Conservation (phyloP, 495 filamentous ascomycete genomes). For the Cercophora scortea region DNA sequence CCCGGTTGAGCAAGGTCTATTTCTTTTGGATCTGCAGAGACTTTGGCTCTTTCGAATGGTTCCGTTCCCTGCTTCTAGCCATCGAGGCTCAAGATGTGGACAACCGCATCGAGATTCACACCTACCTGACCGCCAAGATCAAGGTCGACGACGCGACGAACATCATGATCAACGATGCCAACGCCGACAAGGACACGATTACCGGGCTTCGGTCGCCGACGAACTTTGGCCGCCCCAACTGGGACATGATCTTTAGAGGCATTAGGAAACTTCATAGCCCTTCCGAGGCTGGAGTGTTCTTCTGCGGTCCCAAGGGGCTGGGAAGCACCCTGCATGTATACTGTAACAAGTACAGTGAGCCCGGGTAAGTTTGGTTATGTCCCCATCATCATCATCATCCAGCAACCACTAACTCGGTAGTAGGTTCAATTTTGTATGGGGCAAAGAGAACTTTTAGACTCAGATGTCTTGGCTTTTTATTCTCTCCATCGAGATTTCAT, state of each 20-base stretch:
- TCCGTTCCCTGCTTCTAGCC: slow-evolving; percentile 66
- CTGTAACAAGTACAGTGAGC: slow-evolving; percentile 72
- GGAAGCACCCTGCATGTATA: slow-evolving; percentile 63
- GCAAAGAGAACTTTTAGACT: slow-evolving; percentile 68
- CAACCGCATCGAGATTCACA: slow-evolving; percentile 70
- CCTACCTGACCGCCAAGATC: slow-evolving; percentile 69
- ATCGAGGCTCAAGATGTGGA: slow-evolving; percentile 80
- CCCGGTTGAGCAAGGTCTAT: slow-evolving; percentile 68
- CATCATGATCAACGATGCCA: slow-evolving; percentile 79
- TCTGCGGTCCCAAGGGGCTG: slow-evolving; percentile 67
- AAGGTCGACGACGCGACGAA: slow-evolving; percentile 72
- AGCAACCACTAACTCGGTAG: slow-evolving; percentile 1
- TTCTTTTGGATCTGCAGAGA: slow-evolving; percentile 83
- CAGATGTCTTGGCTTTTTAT: neutral
- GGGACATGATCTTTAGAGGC: slow-evolving; percentile 71
- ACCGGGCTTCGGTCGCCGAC: slow-evolving; percentile 68
- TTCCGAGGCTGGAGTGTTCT: slow-evolving; percentile 72
- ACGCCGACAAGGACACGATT: slow-evolving; percentile 69
- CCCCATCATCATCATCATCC: neutral
- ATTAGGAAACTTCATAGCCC: slow-evolving; percentile 65
- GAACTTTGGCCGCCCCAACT: slow-evolving; percentile 71
- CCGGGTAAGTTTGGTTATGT: slow-evolving; percentile 42
- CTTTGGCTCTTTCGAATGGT: slow-evolving; percentile 76
- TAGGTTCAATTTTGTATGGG: slow-evolving; percentile 58
- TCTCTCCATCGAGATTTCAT: neutral